Base-by-base conservation (phyloP, 352 stramenopile species). In the Plasmopara viticola region DNA sequence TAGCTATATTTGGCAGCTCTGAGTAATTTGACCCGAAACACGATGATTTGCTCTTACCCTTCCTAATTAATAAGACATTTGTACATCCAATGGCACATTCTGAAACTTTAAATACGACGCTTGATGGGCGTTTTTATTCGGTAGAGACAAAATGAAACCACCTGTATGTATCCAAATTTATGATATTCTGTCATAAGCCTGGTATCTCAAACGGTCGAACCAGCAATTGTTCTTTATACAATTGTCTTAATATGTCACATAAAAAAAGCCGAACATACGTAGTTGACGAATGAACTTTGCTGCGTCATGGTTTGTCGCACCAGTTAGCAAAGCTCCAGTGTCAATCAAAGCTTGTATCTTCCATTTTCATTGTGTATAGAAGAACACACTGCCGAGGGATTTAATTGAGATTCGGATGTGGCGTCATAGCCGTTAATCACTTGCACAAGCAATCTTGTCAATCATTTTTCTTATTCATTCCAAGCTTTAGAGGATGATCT, bases 391-490 rank as follows among this genome's bases (percentile, higher is more conserved):
- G 63, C 79, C 76, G 86, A 8, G 65, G 54, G 29, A 71, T 63
- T 9, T n/a, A 34, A 2, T 34, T 33, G 8, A 9, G 9, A 0
- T 52, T 9, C 1, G 25, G 17, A 9, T 33, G 79, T 53, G 5
- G 70, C 51, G 10, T 77, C 58, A 31, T 72, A 85, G 2, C 59
- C 64, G 3, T 68, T 38, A 5, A 50, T 77, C 4, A 68, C 56
- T 2, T 62, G 43, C 7, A 89, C 18, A 7, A 89, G 78, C 15
- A 7, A 89, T 78, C 15, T 72, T 70, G 14, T 95, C 65, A 20
- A 97, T 64, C 87, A 96, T 96, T 48, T 95, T 96, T 48, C 78
- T 80, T 2, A 58, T 97, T 93, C 1, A 86, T 96, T 0, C 60
- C 78, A 3, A 67, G 58, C 7, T 96, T 31, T 0, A 62, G 47